A percentile compares a stretch with the other conserved stretches of the same genome.
Conservation (phyloP, 2,329 filamentous ascomycete species). For the Fusarium anguioides region DNA sequence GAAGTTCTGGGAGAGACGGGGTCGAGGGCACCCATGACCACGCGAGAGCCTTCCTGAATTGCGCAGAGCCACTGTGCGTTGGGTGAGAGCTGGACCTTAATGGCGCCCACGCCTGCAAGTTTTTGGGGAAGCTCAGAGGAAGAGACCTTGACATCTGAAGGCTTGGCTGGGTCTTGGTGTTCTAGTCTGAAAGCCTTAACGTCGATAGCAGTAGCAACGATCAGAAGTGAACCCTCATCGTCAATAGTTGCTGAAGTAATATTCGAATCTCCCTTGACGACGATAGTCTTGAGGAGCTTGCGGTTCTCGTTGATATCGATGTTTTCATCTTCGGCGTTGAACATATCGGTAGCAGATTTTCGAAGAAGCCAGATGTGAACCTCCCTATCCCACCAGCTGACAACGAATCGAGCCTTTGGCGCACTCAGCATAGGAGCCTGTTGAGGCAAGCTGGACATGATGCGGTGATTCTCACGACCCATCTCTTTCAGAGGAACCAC, state of each 20-base stretch:
- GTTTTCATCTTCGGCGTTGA: slow-evolving; percentile 53
- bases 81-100: slow-evolving; percentile 75
- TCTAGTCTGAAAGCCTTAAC: slow-evolving; percentile 82
- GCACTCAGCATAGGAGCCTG: slow-evolving; percentile 78
- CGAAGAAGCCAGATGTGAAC: slow-evolving; percentile 81
- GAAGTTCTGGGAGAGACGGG: slow-evolving; percentile 26
- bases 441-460: slow-evolving; percentile 86
- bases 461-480: slow-evolving; percentile 85
- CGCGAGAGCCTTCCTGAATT: slow-evolving; percentile 69
- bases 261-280: slow-evolving; percentile 80
- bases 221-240: slow-evolving; percentile 75
- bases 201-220: slow-evolving; percentile 78
- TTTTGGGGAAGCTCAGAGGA: slow-evolving; percentile 73
- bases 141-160: slow-evolving; percentile 73
- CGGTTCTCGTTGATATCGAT: slow-evolving; percentile 64
- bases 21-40: slow-evolving; percentile 58
- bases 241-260: slow-evolving; percentile 82
- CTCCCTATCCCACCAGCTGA: slow-evolving; percentile 93
- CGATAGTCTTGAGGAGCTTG: slow-evolving; percentile 75
- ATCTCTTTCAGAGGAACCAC: slow-evolving; percentile 78
- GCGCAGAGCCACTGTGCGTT: slow-evolving; percentile 76
- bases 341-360: slow-evolving; percentile 59
- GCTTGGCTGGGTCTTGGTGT: slow-evolving; percentile 60
- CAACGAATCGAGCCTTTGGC: slow-evolving; percentile 76
- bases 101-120: slow-evolving; percentile 72